phyloP scores from a whole-genome alignment of 352 stramenopile genomes.

The Globisporangium iwayamae region DNA sequence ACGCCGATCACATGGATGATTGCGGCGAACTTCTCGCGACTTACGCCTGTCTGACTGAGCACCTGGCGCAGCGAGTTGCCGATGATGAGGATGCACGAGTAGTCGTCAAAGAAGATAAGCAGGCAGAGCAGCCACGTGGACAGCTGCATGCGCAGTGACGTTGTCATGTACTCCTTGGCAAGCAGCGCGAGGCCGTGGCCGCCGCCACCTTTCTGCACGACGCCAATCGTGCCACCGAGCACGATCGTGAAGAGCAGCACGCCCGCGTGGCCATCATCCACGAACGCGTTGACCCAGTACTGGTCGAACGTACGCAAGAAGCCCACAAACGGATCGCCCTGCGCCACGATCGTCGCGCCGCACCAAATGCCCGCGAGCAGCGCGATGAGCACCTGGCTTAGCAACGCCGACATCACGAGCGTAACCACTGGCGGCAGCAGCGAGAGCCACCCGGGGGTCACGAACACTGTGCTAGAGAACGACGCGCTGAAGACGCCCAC shows the following conservation, averaged over 20 bases:
- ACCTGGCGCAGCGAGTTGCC: conserved; percentile 84
- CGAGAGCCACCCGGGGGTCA: conserved; percentile 72
- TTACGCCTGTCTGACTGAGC: conserved; percentile 78
- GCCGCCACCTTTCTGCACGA: conserved; percentile 87
- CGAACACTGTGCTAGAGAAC: conserved; percentile 39
- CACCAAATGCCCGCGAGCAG: conserved; percentile 86
- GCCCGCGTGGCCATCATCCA: conserved; percentile 75
- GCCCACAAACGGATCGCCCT: conserved; percentile 65
- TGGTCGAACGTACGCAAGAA: conserved; percentile 86
- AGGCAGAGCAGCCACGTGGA: conserved; percentile 80
- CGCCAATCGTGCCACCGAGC: conserved; percentile 82
- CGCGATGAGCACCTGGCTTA: conserved; percentile 78
- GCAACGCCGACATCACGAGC: conserved; percentile 62
- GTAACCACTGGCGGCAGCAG: conserved; percentile 73
- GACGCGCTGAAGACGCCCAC: conserved; percentile 32
- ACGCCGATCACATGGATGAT: conserved; percentile 89
- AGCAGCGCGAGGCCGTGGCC: conserved; percentile 78
- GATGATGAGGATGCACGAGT: conserved; percentile 90
- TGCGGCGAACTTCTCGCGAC: conserved; percentile 85
- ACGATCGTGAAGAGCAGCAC: conserved; percentile 90
- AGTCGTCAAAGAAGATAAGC: conserved; percentile 92
- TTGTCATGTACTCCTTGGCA: conserved; percentile 81
- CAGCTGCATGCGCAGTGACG: conserved; percentile 78
- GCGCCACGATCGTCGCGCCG: conserved; percentile 77
- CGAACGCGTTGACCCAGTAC: conserved; percentile 85